Percentiles rank a stretch among this genome's conserved stretches.
phyloP scores from a whole-genome alignment of 1,139 yeast species.

The Blastobotrys illinoisensis region DNA sequence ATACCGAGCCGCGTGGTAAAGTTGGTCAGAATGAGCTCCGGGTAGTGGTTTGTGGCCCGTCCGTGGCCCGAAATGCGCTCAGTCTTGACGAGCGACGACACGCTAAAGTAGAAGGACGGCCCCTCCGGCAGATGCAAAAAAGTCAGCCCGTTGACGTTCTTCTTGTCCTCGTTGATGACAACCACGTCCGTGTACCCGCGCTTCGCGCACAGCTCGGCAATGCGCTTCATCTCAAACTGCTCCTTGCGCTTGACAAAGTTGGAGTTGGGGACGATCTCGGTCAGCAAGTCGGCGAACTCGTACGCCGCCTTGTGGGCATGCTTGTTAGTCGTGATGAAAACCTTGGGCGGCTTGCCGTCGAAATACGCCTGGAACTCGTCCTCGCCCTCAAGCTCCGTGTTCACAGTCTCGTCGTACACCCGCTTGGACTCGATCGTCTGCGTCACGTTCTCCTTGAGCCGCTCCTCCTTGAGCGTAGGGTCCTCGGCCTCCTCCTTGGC shows the following conservation, averaged over 20 bases:
- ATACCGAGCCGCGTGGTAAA: conserved; percentile 89
- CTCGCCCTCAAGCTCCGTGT: conserved; percentile 67
- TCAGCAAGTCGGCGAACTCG: conserved; percentile 80
- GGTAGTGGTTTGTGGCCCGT: conserved; percentile 80
- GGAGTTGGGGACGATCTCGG: conserved; percentile 79
- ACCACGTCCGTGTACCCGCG: conserved; percentile 83
- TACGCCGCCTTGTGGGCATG: conserved; percentile 83
- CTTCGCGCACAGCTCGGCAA: conserved; percentile 73
- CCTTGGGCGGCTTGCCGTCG: conserved; percentile 65
- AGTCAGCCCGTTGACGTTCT: conserved; percentile 83
- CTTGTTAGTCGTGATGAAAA: conserved; percentile 81
- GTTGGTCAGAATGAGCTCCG: conserved; percentile 86
- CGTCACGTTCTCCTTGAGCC: conserved; percentile 76
- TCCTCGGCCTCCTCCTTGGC: conserved; percentile 79
- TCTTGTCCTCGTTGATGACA: conserved; percentile 89
- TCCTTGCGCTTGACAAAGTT: conserved; percentile 83
- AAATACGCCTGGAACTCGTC: conserved; percentile 71
- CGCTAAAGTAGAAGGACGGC: conserved; percentile 86
- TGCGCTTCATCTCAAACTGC: conserved; percentile 78
- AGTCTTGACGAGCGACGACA: conserved; percentile 61
- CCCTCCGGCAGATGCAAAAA: conserved; percentile 92
- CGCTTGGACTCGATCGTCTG: conserved; percentile 85
- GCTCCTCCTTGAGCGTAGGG: conserved; percentile 74
- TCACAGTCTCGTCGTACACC: conserved; percentile 84
- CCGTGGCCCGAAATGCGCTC: conserved; percentile 74